Conservation (phyloP, 768 basidiomycete species). For the Phaeotremella skinneri region DNA sequence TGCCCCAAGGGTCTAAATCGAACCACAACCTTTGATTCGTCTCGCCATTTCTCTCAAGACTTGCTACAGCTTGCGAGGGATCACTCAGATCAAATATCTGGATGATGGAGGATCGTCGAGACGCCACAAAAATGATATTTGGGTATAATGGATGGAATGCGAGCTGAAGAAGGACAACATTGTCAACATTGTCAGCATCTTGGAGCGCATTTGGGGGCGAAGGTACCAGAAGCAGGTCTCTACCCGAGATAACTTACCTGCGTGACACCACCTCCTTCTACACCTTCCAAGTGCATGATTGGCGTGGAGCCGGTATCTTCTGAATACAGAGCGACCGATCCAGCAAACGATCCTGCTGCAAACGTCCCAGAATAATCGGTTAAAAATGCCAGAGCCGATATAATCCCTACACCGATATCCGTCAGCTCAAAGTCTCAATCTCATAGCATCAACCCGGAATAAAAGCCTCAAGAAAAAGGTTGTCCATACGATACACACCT, state of each 20-base stretch:
- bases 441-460: too few species aligned
- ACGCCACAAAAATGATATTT: constrained; percentile 73
- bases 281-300: constrained; percentile 64
- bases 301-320: constrained; percentile 61
- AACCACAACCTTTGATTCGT: constrained; percentile 80
- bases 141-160: constrained; percentile 73
- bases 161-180: constrained; percentile 56
- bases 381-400: constrained; percentile 78
- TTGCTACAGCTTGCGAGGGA: constrained; percentile 54
- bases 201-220: constrained; percentile 55
- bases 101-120: constrained; percentile 63
- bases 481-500: constrained; percentile 61
- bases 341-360: constrained; percentile 72
- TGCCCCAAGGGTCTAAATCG: constrained; percentile 69
- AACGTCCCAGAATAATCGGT: constrained; percentile 64
- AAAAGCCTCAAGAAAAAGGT: neutral
- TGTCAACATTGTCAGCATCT: constrained; percentile 10
- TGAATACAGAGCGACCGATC: constrained; percentile 51
- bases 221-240: constrained; percentile 56
- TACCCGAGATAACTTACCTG: constrained; percentile 40
- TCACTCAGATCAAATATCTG: constrained; percentile 79
- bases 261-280: constrained; percentile 50
- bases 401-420: constrained; percentile 62
- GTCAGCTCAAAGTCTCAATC: constrained; percentile 2
- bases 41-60: constrained; percentile 48